phyloP scores from a whole-genome alignment of 1,284 basidiomycete species.

The Pseudozyma flocculosa region DNA sequence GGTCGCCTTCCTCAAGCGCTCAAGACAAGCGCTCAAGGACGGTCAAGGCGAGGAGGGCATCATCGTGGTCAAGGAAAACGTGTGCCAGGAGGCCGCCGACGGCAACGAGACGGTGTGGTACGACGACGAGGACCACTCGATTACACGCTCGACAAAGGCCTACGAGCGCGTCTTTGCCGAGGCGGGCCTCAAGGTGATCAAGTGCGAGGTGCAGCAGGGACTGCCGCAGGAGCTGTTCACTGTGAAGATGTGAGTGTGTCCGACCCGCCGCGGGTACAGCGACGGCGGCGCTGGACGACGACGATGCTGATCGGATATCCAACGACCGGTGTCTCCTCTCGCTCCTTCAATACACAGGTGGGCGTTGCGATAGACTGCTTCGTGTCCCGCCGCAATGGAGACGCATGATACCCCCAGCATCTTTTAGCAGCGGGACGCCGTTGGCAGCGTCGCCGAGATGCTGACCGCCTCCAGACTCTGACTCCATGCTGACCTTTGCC shows the following conservation, averaged over 20 bases:
- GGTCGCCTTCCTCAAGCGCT: conserved; percentile 43
- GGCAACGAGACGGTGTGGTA: conserved; percentile 52
- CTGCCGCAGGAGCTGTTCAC: conserved; percentile 55
- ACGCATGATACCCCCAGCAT: no score
- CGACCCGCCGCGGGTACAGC: no score
- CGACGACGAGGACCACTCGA: conserved; percentile 56
- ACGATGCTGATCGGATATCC: no score
- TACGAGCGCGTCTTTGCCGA: conserved; percentile 53
- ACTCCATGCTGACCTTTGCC: no score
- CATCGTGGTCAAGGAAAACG: conserved; percentile 57
- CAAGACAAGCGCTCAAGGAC: conserved; percentile 41
- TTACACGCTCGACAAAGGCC: conserved; percentile 50
- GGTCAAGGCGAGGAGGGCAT: conserved; percentile 17
- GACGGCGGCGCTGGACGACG: no score
- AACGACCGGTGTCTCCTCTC: no score
- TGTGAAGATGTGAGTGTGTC: conserved; percentile 52
- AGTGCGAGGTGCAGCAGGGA: conserved; percentile 47
- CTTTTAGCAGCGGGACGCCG: no score
- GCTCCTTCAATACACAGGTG: no score
- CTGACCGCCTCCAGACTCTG: no score
- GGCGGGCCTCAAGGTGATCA: conserved; percentile 48
- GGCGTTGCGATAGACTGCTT: background rate
- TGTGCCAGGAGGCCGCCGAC: conserved; percentile 49
- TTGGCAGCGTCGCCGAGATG: no score
- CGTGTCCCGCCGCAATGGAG: no score